Percentiles rank a stretch among this genome's conserved stretches.
Evolutionary conservation across 306 rosid species (phyloP).

Genomic region (Pyrus betulifolia): DNA sequence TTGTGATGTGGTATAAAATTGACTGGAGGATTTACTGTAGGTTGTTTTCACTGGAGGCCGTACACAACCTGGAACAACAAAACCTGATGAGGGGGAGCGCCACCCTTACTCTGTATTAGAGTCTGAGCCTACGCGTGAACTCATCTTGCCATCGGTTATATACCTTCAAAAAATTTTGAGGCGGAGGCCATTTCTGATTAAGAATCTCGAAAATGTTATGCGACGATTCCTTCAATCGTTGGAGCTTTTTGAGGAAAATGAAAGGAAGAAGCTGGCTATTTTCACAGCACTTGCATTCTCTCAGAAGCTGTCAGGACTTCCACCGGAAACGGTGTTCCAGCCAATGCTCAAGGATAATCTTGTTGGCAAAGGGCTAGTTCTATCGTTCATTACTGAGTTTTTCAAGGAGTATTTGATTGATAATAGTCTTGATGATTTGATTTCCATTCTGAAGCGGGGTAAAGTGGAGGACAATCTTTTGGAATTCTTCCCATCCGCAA

Average conservation of each 20-base stretch:
- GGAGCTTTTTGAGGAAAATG: conserved; percentile 99
- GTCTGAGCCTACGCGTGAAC: conserved; percentile 75
- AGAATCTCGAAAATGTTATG: conserved; percentile 98
- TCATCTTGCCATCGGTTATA: conserved; percentile 80
- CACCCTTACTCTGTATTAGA: conserved; percentile 88
- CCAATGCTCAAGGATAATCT: conserved; percentile 98
- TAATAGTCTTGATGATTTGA: conserved; percentile 96
- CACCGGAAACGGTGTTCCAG: conserved; percentile 96
- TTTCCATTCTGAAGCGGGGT: conserved; percentile 89
- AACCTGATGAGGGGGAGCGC: conserved; percentile 99
- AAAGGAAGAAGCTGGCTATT: conserved; percentile 95
- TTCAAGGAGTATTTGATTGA: conserved; percentile 92
- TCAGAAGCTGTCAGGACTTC: conserved; percentile 97
- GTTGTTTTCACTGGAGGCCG: conserved; percentile 98
- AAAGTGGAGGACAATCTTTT: conserved; percentile 93
- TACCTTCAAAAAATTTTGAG: conserved; percentile 90
- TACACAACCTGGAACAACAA: conserved; percentile 99
- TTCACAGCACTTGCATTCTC: conserved; percentile 99
- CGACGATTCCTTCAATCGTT: conserved; percentile 90
- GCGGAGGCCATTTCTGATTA: conserved; percentile 91
- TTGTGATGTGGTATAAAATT: neutral
- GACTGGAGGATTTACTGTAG: conserved; percentile 22
- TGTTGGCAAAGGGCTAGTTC: conserved; percentile 98
- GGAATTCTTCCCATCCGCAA: conserved; percentile 80
- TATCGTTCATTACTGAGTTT: conserved; percentile 87